phyloP scores from a whole-genome alignment of 1,284 basidiomycete species.

The Austroboletus novae-zelandiae region DNA sequence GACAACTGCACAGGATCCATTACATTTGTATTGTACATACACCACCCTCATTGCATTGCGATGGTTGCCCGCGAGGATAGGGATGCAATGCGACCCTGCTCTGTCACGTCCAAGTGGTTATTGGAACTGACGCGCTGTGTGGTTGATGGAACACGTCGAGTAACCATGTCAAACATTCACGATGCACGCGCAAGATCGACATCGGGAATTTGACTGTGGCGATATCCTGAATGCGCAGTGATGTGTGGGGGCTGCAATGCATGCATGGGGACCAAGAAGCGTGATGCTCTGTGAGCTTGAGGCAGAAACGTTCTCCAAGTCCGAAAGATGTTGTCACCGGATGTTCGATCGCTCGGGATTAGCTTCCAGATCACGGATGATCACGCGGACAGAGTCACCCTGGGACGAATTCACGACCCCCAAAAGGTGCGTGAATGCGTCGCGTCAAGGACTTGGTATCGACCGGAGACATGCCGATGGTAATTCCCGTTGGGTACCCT shows the following conservation, averaged over 20 bases:
- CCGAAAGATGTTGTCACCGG: slow-evolving; percentile 21
- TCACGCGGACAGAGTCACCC: slow-evolving; percentile 3
- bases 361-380: slow-evolving; percentile 5
- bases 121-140: slow-evolving; percentile 3
- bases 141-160: slow-evolving; percentile 26
- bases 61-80: slow-evolving; percentile 5
- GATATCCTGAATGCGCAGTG: slow-evolving; percentile 22
- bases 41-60: slow-evolving; percentile 23
- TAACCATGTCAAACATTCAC: slow-evolving; percentile 11
- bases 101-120: slow-evolving; percentile 13
- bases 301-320: slow-evolving; percentile 30
- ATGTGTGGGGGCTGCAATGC: slow-evolving; percentile 17
- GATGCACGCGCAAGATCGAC: slow-evolving; percentile 18
- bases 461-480: not conserved
- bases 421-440: not conserved
- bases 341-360: slow-evolving; percentile 1
- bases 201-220: slow-evolving; percentile 26
- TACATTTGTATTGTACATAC: slow-evolving; percentile 30
- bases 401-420: slow-evolving; percentile 5
- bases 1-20: slow-evolving; percentile 19
- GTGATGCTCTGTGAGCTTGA: slow-evolving; percentile 16
- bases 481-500: slow-evolving; percentile 34
- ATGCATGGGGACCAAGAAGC: slow-evolving; percentile 8
- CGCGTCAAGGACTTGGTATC: not conserved
- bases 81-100: slow-evolving; percentile 10